Evolutionary conservation across 805 yeast genomes (phyloP).

Genomic region (Nakazawaea pomicola): DNA sequence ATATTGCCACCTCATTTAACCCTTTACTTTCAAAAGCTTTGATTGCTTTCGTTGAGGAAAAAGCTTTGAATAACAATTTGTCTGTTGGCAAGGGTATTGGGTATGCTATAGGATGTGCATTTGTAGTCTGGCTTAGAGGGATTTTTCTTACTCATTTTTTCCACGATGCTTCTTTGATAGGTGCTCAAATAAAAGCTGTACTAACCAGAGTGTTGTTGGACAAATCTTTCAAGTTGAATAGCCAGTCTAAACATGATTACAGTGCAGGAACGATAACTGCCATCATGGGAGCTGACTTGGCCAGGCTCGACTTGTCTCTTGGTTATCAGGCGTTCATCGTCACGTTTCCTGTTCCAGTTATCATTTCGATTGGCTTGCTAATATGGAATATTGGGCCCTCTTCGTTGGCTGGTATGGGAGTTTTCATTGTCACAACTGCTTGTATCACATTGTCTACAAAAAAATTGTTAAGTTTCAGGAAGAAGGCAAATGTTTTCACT

Average conservation of each 20-base stretch:
- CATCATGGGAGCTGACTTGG: slow-evolving; percentile 74
- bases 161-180: slow-evolving; percentile 52
- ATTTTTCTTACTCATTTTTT: slow-evolving; percentile 57
- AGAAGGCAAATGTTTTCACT: slow-evolving; percentile 54
- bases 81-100: slow-evolving; percentile 66
- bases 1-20: slow-evolving; percentile 43
- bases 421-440: slow-evolving; percentile 44
- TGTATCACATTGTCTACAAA: slow-evolving; percentile 41
- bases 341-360: slow-evolving; percentile 58
- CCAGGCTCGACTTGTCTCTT: slow-evolving; percentile 71
- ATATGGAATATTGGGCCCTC: slow-evolving; percentile 65
- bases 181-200: slow-evolving; percentile 67
- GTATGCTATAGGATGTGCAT: slow-evolving; percentile 65
- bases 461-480: slow-evolving; percentile 48
- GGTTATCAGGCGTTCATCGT: slow-evolving; percentile 63
- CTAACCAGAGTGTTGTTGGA: slow-evolving; percentile 62
- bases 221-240: slow-evolving; percentile 59
- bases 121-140: slow-evolving; percentile 46
- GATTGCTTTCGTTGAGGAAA: slow-evolving; percentile 54
- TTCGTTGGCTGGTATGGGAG: slow-evolving; percentile 67
- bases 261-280: slow-evolving; percentile 73
- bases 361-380: slow-evolving; percentile 60
- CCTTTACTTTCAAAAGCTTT: slow-evolving; percentile 65
- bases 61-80: slow-evolving; percentile 34
- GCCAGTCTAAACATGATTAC: slow-evolving; percentile 54